Evolutionary conservation across 208 protist species (phyloP), one percentile per base, ranked within the genome.

Genomic region (Crithidia thermophila): DNA sequence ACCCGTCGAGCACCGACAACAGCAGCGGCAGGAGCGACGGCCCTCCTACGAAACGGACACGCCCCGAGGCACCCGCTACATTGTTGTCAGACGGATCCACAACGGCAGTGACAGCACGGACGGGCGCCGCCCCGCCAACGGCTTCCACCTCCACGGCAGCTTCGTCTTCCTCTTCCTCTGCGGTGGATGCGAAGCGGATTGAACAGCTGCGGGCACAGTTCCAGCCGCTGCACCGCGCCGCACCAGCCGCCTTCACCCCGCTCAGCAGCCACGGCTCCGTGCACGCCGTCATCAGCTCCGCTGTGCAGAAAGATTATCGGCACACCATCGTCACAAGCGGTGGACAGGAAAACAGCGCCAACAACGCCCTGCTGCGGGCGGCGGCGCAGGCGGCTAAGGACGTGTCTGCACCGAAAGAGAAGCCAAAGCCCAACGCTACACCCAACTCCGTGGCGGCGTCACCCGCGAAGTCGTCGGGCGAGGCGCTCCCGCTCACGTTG

Each of bases 151-250:
- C 34, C 11, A 37, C 30, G 37, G 28, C 51, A 27, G 9, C 66
- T 31, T 9, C 34, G 9, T 56, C 55, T 0, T n/a, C n/a, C 18
- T 36, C 40, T 16, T 30, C n/a, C 36, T 28, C 53, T 50, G 57
- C 58, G 21, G 49, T 42, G 11, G 63, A 75, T 16, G 51, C 55
- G 23, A 21, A 31, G 23, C 76, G 51, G 21, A 45, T 82, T 8
- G 66, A 47, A 10, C 66, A 52, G 14, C 56, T 82, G 9, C 74
- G 65, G 27, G 53, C 50, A 28, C 65, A 82, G 67, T 82, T 75
- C 31, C 64, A 70, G 65, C 75, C 75, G 18, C 69, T 77, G 37
- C 64, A 55, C 62, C 50, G 72, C 51, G 46, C 56, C 16, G 37
- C 51, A 37, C 23, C 72, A 18, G 43, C 65, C 21, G 30, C 68